phyloP scores from a whole-genome alignment of 108 stramenopile genomes.

The Mayamaea pseudoterrestris region DNA sequence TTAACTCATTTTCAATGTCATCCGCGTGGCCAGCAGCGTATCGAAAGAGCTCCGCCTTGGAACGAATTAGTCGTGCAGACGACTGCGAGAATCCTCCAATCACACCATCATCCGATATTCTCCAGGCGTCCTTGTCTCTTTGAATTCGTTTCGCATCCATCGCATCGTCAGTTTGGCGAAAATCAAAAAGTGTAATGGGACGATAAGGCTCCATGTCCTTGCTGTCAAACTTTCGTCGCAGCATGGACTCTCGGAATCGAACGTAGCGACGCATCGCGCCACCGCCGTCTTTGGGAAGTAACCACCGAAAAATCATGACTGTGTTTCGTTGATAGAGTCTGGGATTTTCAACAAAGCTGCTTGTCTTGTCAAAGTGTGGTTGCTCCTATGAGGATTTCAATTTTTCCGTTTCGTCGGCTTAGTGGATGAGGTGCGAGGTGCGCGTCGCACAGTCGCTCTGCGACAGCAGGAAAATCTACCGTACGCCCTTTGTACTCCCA shows the following conservation, averaged over 20 bases:
- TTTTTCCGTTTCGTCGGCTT: too few relatives aligned
- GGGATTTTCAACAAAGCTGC: neutral
- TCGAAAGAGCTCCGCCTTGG: conserved; percentile 4
- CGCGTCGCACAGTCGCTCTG: too few relatives aligned
- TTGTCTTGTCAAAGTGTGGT: conserved; percentile 3
- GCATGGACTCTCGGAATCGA: neutral
- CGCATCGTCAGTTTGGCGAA: conserved; percentile 52
- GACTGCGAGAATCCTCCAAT: conserved; percentile 62
- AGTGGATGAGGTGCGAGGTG: too few relatives aligned
- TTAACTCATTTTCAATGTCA: neutral
- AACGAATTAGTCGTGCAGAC: conserved; percentile 12
- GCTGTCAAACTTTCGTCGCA: conserved; percentile 10
- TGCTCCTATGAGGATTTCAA: too few relatives aligned
- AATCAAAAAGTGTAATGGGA: conserved; percentile 65
- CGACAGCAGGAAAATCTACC: too few relatives aligned
- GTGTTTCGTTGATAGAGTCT: neutral
- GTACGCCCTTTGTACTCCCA: too few relatives aligned
- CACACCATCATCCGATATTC: conserved; percentile 66
- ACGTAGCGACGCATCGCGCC: conserved; percentile 3
- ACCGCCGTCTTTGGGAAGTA: conserved; percentile 2
- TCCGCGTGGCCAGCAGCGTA: conserved; percentile 7
- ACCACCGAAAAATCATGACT: neutral
- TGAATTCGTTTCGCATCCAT: conserved; percentile 36
- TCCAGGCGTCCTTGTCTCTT: conserved; percentile 39
- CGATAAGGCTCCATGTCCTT: conserved; percentile 24